phyloP scores from a whole-genome alignment of 2,329 filamentous ascomycete genomes.

The Aspergillus amoenus region DNA sequence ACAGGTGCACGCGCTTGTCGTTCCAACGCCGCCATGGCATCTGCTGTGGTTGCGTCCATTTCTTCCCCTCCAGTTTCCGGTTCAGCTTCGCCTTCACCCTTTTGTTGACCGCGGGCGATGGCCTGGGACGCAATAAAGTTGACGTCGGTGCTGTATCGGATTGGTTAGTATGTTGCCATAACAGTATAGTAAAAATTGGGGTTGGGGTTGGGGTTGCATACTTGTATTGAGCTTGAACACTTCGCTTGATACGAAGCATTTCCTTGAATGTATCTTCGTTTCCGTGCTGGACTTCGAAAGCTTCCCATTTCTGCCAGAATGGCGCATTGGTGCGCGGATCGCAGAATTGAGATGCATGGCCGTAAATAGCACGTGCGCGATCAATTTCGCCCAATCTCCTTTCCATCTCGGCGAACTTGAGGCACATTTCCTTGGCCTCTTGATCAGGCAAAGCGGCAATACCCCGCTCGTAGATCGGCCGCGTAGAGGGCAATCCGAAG shows the following conservation, averaged over 20 bases:
- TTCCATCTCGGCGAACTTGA: conserved; percentile 98
- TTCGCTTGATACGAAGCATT: conserved; percentile 96
- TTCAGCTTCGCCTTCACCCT: conserved; percentile 33
- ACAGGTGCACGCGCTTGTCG: conserved; percentile 82
- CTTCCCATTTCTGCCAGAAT: conserved; percentile 97
- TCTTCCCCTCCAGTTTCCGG: conserved; percentile 40
- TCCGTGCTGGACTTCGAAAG: conserved; percentile 94
- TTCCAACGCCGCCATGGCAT: conserved; percentile 89
- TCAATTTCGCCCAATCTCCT: conserved; percentile 89
- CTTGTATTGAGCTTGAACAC: conserved; percentile 97
- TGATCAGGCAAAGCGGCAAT: conserved; percentile 89
- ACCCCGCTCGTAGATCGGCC: conserved; percentile 93
- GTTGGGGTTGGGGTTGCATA: conserved; percentile 39
- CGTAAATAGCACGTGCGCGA: conserved; percentile 90
- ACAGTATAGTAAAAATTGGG: background rate
- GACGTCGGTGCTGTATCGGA: conserved; percentile 71
- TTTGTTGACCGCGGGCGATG: conserved; percentile 72
- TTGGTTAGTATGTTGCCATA: conserved; percentile 33
- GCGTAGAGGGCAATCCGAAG: conserved; percentile 91
- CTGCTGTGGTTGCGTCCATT: conserved; percentile 53
- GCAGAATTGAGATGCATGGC: conserved; percentile 94
- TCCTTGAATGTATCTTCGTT: conserved; percentile 99
- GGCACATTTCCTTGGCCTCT: conserved; percentile 95
- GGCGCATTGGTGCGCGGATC: conserved; percentile 85
- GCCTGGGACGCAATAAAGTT: conserved; percentile 98